Evolutionary conservation across 179 eudicot genomes (phyloP).

Genomic region (Drosera spatulata): DNA sequence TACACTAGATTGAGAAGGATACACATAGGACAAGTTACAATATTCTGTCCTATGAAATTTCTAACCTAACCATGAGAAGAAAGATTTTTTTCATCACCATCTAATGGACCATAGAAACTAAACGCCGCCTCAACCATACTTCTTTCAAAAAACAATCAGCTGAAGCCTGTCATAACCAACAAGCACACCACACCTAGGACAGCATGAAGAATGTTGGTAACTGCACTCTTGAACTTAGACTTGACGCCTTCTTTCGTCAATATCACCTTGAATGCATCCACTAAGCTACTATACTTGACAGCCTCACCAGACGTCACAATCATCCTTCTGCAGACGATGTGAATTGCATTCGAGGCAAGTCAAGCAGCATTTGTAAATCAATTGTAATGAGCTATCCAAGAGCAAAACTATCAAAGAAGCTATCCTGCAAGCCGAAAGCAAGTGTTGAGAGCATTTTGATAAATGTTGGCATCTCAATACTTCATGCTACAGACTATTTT

Average conservation of each 20-base stretch:
- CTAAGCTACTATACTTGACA: conserved; percentile 69
- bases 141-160: conserved; percentile 60
- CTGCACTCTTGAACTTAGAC: conserved; percentile 79
- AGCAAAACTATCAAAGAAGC: conserved; percentile 69
- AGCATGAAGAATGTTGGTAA: conserved; percentile 78
- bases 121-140: conserved; percentile 61
- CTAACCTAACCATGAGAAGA: not conserved
- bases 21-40: too few relatives aligned
- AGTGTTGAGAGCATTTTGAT: not conserved
- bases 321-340: conserved; percentile 76
- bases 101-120: conserved; percentile 12
- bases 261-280: conserved; percentile 56
- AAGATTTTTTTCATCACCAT: conserved; percentile 23
- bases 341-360: conserved; percentile 74
- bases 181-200: conserved; percentile 77
- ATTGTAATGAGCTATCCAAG: conserved; percentile 75
- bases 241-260: conserved; percentile 68
- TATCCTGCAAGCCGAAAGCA: conserved; percentile 36
- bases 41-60: too few relatives aligned
- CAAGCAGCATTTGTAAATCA: conserved; percentile 35
- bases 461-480: not conserved
- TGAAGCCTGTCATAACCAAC: conserved; percentile 76
- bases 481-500: not conserved
- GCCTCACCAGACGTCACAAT: conserved; percentile 83
- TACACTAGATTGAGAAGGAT: too few relatives aligned